These are phyloP conservation scores for Penicillium freii DNA, from an alignment of 2,329 filamentous ascomycete genomes.

Conservation along the genomic window DNA sequence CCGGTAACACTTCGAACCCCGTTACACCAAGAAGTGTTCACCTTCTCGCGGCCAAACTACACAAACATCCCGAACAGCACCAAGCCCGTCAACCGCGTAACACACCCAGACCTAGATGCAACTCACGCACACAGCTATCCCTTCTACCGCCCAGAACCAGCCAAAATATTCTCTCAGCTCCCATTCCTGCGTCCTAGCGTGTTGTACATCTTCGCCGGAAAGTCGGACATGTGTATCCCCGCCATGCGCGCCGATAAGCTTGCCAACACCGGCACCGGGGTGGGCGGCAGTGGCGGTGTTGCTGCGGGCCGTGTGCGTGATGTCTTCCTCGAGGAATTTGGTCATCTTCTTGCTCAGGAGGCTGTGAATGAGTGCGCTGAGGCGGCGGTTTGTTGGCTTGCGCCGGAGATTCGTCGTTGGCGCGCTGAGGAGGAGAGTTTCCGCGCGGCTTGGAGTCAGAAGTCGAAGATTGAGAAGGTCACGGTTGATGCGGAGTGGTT, in stretches of 20 bases:
- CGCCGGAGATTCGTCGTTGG: slow-evolving; percentile 58
- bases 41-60: slow-evolving; percentile 49
- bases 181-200: slow-evolving; percentile 47
- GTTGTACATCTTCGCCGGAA: slow-evolving; percentile 47
- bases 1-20: slow-evolving; percentile 72
- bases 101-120: slow-evolving; percentile 47
- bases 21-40: slow-evolving; percentile 78
- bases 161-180: slow-evolving; percentile 39
- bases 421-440: slow-evolving; percentile 57
- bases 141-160: slow-evolving; percentile 47
- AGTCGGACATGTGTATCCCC: slow-evolving; percentile 43
- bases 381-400: slow-evolving; percentile 57
- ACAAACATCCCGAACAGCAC: slow-evolving; percentile 57
- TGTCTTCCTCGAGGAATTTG: slow-evolving; percentile 62
- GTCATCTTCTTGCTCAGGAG: slow-evolving; percentile 85
- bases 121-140: slow-evolving; percentile 32
- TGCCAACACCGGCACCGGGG: slow-evolving; percentile 38
- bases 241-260: slow-evolving; percentile 44
- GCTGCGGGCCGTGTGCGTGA: slow-evolving; percentile 67
- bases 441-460: slow-evolving; percentile 53
- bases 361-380: slow-evolving; percentile 65
- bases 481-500: slow-evolving; percentile 57
- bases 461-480: slow-evolving; percentile 54
- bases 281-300: slow-evolving; percentile 52
- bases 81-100: slow-evolving; percentile 41